Evolutionary conservation across 1,284 basidiomycete species (phyloP), one percentile per base, ranked within the genome.

Genomic region (Ceratobasidium sp.): DNA sequence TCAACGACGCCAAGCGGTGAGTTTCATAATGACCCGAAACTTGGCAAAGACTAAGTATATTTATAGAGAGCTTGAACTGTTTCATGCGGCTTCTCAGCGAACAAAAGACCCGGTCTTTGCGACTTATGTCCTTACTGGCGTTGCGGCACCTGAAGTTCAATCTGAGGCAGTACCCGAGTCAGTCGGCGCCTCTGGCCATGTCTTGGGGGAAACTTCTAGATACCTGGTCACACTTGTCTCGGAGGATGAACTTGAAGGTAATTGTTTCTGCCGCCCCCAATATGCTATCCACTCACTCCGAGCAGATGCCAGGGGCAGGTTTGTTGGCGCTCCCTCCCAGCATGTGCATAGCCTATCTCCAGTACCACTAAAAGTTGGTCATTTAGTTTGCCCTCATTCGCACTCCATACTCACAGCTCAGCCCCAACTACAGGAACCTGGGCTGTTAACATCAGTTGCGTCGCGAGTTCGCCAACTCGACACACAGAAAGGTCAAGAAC

Each of bases 1-100:
- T 92, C 77, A 91, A 92, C 79, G 81, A 82, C 43, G 91, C 92
- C 11, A 92, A 92, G 80, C 89, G 89, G 91, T 92, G 76, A 79
- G 87, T 74, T 72, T 8, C 37, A 6, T 11, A 31, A 14, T 19
- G 1, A 41, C 11, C 29, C 90, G 11, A 91, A n/a, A 29, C 31
- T 66, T 19, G 41, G 41, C 24, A 43, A 49, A 16, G 7, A 63
- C 65, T 41, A 34, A 39, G 22, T 37, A 39, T 41, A 62, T 19
- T 56, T 34, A 13, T 77, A 93, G 91, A 78, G 88, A 89, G 78
- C 84, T 93, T n/a, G 86, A 86, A 16, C 79, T 79, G 0, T 92
- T 87, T 78, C 84, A 88, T 77, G 81, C 83, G 9, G 82, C 84
- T 37, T 83, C 83, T 13, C 78, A 81, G 34, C 83, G 82, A 62